Base-by-base conservation (phyloP, 257 asterid genomes). In the Verbena officinalis region DNA sequence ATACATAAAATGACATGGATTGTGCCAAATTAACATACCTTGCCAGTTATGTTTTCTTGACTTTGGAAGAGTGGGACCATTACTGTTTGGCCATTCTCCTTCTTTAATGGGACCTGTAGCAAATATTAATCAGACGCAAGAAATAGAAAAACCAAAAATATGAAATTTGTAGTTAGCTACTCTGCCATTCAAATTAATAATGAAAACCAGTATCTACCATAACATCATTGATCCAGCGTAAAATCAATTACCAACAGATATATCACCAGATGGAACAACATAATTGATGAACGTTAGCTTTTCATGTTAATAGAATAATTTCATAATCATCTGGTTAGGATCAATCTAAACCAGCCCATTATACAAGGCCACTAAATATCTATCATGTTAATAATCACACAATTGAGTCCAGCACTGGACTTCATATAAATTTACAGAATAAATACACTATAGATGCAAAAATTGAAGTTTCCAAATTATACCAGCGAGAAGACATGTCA, bases 51-150 rank as follows among this genome's bases (percentile, higher is more conserved):
- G 59, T 64, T 81, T 58, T 84, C 91, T 68, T 81, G 85, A 73
- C 82, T 84, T 14, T 81, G 86, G 60, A 84, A 84, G 62, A 84
- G 88, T 36, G 91, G 85, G 42, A 73, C 85, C 83, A 72, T 70
- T 36, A 73, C 27, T 11, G 85, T 72, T 65, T 82, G 87, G 46
- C 90, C 90, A 73, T 79, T 84, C 64, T 84, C 91, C 75, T 78
- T 84, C 77, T 84, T 84, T 69, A 77, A 7, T 9, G 85, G 82
- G 43, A 81, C 85, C 91, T 84, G 49, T 13, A 64, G 53, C 21
- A 50, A 31, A 12, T 46, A 38, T 27, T 2, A 27, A 27, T 36
- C 61, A 55, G 52, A 75, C 46, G 59, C 52, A 58, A 14, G 31
- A 8, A 20, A 8, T 24, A 46, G 10, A 36, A 48, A 22, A 36